Base-by-base conservation (phyloP, 2,329 filamentous ascomycete genomes). In the Ambrosiella beaveri region DNA sequence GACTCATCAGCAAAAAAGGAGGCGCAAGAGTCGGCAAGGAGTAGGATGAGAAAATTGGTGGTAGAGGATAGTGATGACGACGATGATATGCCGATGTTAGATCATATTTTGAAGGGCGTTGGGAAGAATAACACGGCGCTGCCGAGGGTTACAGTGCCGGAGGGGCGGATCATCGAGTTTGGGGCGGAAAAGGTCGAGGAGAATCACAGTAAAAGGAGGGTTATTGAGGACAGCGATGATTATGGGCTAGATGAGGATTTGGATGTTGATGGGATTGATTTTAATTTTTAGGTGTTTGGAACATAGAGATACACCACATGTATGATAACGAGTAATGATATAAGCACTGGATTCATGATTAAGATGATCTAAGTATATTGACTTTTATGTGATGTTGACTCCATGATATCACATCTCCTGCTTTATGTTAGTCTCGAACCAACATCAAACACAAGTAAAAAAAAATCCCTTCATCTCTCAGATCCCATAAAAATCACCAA, bases 191-290 rank as follows among this genome's bases (percentile, higher is more conserved):
- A 27, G 3, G 27, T 27, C 27, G 5, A 27, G 39, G 39, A 27
- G 27, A 27, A 5, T 27, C 27, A 39, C 8, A 41, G 8, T 37
- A 19, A 41, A 40, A 41, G 38, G 52, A 19, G 8, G 27, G 19
- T 13, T 19, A 52, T 59, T 56, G 44, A 13, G 7, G 53, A 53
- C n/a, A 56, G 51, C 15, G 57, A 59, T n/a, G 58, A 59, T 50
- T 59, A 56, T 37, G 58, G 54, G 39, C 17, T 59, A 40, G 58
- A 59, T 40, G 53, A 56, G 19, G 57, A 59, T 7, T 41, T 54
- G 38, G 50, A 54, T 39, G 49, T 56, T 6, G 57, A 57, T n/a
- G 50, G 50, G 35, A 52, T 53, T 37, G 41, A 58, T 53, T 58
- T 58, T 54, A 15, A 36, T 44, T 57, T 54, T 54, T 17, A 53